Evolutionary conservation across 352 stramenopile genomes (phyloP).

Genomic region (Globisporangium cederbergense): DNA sequence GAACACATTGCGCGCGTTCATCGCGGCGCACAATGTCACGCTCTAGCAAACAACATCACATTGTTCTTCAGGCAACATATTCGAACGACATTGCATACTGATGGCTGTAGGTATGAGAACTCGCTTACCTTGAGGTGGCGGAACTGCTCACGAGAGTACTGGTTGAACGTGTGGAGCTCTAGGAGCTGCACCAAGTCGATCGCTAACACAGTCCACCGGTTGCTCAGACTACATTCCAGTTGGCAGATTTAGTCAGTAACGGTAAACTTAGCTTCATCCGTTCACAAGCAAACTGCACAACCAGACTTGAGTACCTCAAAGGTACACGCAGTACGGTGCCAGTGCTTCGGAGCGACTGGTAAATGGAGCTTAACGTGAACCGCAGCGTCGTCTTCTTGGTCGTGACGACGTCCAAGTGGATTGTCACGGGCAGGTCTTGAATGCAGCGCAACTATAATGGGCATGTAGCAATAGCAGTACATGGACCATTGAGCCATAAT

Average conservation of each 20-base stretch:
- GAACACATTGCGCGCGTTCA: conserved; percentile 69
- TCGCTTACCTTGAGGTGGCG: conserved; percentile 52
- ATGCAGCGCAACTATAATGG: conserved; percentile 34
- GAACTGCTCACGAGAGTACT: conserved; percentile 58
- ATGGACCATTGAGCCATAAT: neutral
- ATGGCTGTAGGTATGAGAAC: neutral
- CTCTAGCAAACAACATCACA: conserved; percentile 20
- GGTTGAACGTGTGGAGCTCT: conserved; percentile 64
- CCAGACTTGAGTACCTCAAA: conserved; percentile 26
- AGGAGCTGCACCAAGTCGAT: conserved; percentile 64
- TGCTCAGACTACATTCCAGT: conserved; percentile 27
- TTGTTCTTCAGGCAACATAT: neutral
- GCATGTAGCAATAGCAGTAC: neutral
- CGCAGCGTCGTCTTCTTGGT: conserved; percentile 61
- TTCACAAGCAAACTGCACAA: neutral
- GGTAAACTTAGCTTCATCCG: too few relatives aligned
- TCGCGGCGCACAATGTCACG: conserved; percentile 58
- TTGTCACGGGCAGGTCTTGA: conserved; percentile 37
- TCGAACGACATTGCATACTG: too few relatives aligned
- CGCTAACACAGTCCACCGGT: conserved; percentile 60
- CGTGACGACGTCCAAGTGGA: conserved; percentile 72
- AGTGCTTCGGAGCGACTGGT: conserved; percentile 44
- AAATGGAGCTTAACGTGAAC: conserved; percentile 75
- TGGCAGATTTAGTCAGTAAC: too few relatives aligned
- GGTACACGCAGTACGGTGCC: conserved; percentile 61